Evolutionary conservation across 257 asterid genomes (phyloP).

Genomic region (Buddleja alternifolia): DNA sequence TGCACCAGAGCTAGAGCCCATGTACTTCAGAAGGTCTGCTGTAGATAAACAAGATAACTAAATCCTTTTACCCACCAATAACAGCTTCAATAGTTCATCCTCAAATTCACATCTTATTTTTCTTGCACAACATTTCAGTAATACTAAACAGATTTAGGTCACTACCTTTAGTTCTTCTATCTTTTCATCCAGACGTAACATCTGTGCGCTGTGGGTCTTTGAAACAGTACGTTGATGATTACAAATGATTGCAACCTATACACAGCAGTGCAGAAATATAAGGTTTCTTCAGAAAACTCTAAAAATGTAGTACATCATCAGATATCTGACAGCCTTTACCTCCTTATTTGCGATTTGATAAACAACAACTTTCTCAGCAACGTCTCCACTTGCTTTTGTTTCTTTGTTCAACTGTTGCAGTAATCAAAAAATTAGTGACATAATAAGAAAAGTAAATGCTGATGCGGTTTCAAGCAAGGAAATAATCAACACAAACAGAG

Average conservation of each 20-base stretch:
- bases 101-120: background rate
- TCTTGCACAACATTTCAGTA: background rate
- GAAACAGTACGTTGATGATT: slow-evolving; percentile 95
- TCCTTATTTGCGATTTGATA: slow-evolving; percentile 88
- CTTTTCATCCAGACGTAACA: slow-evolving; percentile 76
- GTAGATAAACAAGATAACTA: background rate
- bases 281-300: background rate
- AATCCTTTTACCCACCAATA: background rate
- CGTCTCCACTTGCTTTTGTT: slow-evolving; percentile 57
- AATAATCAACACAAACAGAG: background rate
- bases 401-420: slow-evolving; percentile 71
- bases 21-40: slow-evolving; percentile 2
- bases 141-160: background rate
- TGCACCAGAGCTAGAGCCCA: background rate
- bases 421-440: slow-evolving; percentile 23
- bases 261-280: slow-evolving; percentile 26
- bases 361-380: slow-evolving; percentile 66
- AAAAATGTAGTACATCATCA: background rate
- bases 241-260: slow-evolving; percentile 96
- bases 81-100: slow-evolving; percentile 7
- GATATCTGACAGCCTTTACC: slow-evolving; percentile 50
- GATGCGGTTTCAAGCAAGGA: background rate
- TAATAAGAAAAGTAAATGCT: slow-evolving; percentile 11
- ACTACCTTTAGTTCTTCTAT: slow-evolving; percentile 86
- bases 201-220: slow-evolving; percentile 85